Evolutionary conservation across 176 grass and related monocot genomes (phyloP), one percentile per base, ranked within the genome.

Genomic region (Oryza glaberrima): DNA sequence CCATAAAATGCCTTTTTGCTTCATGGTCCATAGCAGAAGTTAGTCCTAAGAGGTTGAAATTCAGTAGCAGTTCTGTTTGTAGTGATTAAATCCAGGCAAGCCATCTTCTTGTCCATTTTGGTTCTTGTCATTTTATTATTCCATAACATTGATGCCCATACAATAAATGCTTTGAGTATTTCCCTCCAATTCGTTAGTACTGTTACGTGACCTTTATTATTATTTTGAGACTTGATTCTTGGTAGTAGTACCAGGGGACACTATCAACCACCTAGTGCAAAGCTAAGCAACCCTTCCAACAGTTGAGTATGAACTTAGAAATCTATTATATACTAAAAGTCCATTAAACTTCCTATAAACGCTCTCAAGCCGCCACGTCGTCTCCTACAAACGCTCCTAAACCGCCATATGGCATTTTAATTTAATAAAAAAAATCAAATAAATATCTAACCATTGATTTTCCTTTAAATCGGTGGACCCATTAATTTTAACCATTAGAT

Each of bases 21-120:
- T 70, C 36, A 69, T 51, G 44, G 23, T 77, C 35, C 17, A 87
- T 75, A 75, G 44, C 36, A 64, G 67, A 60, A 79, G 2, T 77
- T 35, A 72, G 41, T 49, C 60, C 9, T 86, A 80, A 13, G 52
- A 20, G 4, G 17, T 20, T 8, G 15, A 58, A 38, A 35, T 65
- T 20, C 41, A 28, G 41, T 46, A 34, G 16, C 45, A 47, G 3
- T 72, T 64, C 14, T 82, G 69, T 61, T 71, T 82, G 9, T 30
- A 44, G 8, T 11, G 2, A 70, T 17, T 81, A 8, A 32, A 32
- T 80, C 77, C 77, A 69, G 34, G 48, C 22, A 5, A 6, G 34
- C 20, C 75, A 77, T 46, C 17, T 54, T 5, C 51, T 54, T 19
- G 5, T 54, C 51, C 52, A 51, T 72, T 25, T 49, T 3, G 19